phyloP scores from a whole-genome alignment of 129 eudicot genomes.

The Chrysanthemum makinoi region DNA sequence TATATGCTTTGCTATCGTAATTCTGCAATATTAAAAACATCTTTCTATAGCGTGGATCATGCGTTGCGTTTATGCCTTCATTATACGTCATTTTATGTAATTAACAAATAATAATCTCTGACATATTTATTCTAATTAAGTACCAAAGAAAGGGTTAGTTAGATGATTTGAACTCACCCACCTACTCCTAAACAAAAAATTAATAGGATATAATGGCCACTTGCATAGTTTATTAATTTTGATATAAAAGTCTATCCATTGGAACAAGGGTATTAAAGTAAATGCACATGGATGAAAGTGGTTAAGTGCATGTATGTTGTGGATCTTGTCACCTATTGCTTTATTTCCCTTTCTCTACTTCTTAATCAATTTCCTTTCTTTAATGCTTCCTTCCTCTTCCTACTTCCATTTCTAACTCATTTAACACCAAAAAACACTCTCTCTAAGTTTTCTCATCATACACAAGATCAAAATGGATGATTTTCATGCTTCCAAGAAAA shows the following conservation, averaged over 20 bases:
- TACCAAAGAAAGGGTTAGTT: conserved; percentile 17
- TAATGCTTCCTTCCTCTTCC: conserved; percentile 38
- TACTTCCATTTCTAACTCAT: conserved; percentile 22
- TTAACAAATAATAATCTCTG: background rate
- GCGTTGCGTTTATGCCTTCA: too few species aligned
- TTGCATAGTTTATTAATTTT: conserved; percentile 27
- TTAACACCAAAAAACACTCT: background rate
- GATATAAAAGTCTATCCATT: conserved; percentile 33
- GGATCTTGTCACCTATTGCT: conserved; percentile 42
- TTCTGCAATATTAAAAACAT: too few species aligned
- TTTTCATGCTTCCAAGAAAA: conserved; percentile 62
- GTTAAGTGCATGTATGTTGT: conserved; percentile 40
- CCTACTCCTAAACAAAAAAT: conserved; percentile 19
- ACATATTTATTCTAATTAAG: conserved; percentile 13
- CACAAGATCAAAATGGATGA: conserved; percentile 29
- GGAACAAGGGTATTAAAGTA: conserved; percentile 35
- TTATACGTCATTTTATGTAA: conserved; percentile 3
- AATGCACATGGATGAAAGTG: conserved; percentile 19
- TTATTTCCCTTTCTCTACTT: conserved; percentile 37
- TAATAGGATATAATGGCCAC: conserved; percentile 10
- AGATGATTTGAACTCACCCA: conserved; percentile 23
- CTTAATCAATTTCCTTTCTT: conserved; percentile 37
- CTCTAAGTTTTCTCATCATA: conserved; percentile 11
- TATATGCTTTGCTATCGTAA: too few species aligned
- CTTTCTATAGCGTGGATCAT: too few species aligned